Percentiles rank a stretch among this genome's conserved stretches.
Evolutionary conservation across 441 rosid genomes (phyloP).

Genomic region (Adansonia grandidieri): DNA sequence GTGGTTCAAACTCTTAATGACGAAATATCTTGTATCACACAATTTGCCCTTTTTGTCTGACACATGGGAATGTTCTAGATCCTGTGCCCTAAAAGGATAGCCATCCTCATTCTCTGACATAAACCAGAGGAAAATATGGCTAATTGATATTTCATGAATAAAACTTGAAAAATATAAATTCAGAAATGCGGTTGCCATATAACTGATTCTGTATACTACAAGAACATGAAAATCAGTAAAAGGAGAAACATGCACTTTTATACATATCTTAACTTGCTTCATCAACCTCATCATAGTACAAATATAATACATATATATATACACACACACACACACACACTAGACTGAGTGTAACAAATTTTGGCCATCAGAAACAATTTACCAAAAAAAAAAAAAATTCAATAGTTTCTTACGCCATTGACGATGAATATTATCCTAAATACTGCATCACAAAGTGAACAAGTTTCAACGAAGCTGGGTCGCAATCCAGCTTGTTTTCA

Average conservation of each 20-base stretch:
- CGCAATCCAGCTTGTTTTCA: not conserved
- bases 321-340: not conserved
- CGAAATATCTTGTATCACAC: slow-evolving; percentile 76
- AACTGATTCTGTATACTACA: not conserved
- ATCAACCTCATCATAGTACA: not conserved
- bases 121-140: slow-evolving; percentile 29
- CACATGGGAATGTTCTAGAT: slow-evolving; percentile 42
- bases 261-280: not conserved
- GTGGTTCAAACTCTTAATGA: slow-evolving; percentile 91
- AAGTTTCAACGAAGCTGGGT: not conserved
- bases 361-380: not conserved
- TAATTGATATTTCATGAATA: slow-evolving; percentile 20
- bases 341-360: slow-evolving; percentile 3
- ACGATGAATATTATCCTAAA: not conserved
- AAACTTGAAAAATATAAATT: not conserved
- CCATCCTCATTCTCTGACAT: slow-evolving; percentile 65
- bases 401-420: slow-evolving; percentile 14
- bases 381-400: not conserved
- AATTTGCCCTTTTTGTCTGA: slow-evolving; percentile 47
- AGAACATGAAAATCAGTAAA: slow-evolving; percentile 13
- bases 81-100: slow-evolving; percentile 50
- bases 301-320: not conserved
- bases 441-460: slow-evolving; percentile 14
- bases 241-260: slow-evolving; percentile 10
- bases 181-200: not conserved